Conservation (phyloP, 2,329 filamentous ascomycete species). For the Elsinoe necatrix region DNA sequence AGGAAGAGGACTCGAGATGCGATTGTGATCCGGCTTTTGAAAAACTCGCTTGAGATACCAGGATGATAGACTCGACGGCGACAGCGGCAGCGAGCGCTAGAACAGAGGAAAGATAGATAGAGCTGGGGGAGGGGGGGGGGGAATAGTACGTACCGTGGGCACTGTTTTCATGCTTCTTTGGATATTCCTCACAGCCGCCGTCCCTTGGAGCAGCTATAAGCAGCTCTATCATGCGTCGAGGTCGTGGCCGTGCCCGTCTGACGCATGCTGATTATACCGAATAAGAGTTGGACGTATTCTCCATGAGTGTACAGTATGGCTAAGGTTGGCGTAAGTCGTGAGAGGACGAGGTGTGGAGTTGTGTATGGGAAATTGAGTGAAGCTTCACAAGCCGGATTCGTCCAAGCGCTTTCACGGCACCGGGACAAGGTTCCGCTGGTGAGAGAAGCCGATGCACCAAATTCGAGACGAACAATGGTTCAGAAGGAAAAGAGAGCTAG, state of each 20-base stretch:
- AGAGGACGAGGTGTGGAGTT: not conserved
- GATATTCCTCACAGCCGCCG: conserved; percentile 15
- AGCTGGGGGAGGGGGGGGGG: conserved; percentile 12
- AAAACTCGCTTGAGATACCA: not conserved
- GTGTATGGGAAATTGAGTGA: conserved; percentile 6
- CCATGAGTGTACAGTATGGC: not conserved
- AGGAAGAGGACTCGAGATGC: not conserved
- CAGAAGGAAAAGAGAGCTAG: conserved; percentile 5
- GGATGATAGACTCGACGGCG: conserved; percentile 4
- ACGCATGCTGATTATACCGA: conserved; percentile 10
- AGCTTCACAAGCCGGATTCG: conserved; percentile 4
- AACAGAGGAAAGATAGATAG: conserved; percentile 11
- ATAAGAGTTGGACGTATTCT: not conserved
- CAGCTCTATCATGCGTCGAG: conserved; percentile 14
- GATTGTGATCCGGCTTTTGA: not conserved
- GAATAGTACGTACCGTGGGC: conserved; percentile 33
- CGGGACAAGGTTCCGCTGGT: conserved; percentile 14
- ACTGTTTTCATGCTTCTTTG: conserved; percentile 39
- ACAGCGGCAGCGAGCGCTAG: conserved; percentile 9
- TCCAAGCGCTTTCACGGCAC: conserved; percentile 4
- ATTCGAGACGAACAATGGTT: conserved; percentile 12
- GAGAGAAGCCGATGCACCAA: not conserved
- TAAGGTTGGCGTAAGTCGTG: not conserved
- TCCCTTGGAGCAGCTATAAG: conserved; percentile 9
- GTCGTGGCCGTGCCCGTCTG: conserved; percentile 8